phyloP scores from a whole-genome alignment of 2,329 filamentous ascomycete genomes.

The Tolypocladium tundrense region DNA sequence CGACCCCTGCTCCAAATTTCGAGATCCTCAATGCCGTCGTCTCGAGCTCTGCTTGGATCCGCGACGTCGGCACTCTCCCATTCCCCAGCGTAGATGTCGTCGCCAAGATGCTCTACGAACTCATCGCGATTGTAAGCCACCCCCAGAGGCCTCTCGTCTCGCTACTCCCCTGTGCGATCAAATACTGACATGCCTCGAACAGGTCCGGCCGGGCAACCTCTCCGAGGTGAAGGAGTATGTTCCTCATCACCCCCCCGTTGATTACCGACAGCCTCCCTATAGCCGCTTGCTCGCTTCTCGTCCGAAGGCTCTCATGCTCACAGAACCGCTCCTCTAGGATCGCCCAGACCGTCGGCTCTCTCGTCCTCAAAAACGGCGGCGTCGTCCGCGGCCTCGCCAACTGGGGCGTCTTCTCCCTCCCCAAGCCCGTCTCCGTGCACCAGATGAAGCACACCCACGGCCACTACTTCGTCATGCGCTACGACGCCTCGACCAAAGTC shows the following conservation, averaged over 20 bases:
- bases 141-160: background rate
- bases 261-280: background rate
- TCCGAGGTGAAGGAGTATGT: constrained; percentile 90
- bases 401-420: constrained; percentile 88
- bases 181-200: constrained; percentile 10
- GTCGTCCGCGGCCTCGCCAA: constrained; percentile 89
- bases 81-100: constrained; percentile 17
- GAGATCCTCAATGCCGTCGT: constrained; percentile 3
- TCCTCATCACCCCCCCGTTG: constrained; percentile 6
- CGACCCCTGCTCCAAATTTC: constrained; percentile 12
- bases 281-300: background rate
- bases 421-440: constrained; percentile 66
- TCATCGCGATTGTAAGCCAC: constrained; percentile 83
- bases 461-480: constrained; percentile 97
- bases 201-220: constrained; percentile 89
- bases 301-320: constrained; percentile 4
- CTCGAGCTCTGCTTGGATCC: constrained; percentile 2
- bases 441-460: constrained; percentile 76
- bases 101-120: constrained; percentile 82
- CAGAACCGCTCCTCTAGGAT: constrained; percentile 48
- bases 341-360: constrained; percentile 70
- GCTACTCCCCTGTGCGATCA: too few species aligned
- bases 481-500: constrained; percentile 65
- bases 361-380: constrained; percentile 74
- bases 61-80: constrained; percentile 5